These are phyloP conservation scores for Chamaecyparis obtusa DNA, from an alignment of 75 land plant species.

Conservation along the genomic window DNA sequence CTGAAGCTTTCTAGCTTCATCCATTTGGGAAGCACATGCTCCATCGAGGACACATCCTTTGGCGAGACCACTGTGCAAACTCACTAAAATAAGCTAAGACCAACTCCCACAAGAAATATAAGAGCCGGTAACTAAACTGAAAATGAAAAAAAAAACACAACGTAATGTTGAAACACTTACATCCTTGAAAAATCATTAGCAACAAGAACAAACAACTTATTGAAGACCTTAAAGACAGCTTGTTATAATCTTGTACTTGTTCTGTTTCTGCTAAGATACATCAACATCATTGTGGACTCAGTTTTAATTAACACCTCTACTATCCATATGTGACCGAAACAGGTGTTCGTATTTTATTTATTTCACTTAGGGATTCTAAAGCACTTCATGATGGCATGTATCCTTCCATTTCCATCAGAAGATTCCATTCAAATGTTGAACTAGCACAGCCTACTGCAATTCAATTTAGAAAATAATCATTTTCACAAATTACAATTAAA, in stretches of 20 bases:
- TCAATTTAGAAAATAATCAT: background rate
- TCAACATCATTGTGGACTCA: background rate
- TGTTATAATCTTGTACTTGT: background rate
- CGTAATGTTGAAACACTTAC: background rate
- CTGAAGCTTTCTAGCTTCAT: conserved; percentile 22
- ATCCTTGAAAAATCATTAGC: background rate
- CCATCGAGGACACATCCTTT: conserved; percentile 47
- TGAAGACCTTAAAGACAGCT: background rate
- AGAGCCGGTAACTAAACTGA: background rate
- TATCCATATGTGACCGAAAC: background rate
- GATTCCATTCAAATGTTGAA: background rate
- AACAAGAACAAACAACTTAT: background rate
- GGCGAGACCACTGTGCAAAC: conserved; percentile 43
- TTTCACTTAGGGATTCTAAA: background rate
- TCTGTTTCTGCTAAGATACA: background rate
- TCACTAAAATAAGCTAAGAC: background rate
- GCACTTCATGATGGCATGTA: background rate
- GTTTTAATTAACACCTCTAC: background rate
- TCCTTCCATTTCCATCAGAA: background rate
- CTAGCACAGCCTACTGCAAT: background rate
- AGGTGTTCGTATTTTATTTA: background rate
- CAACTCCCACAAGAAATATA: background rate
- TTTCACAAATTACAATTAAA: background rate
- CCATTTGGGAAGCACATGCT: conserved; percentile 63
- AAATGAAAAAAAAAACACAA: background rate